Base-by-base conservation (phyloP, 768 basidiomycete species). In the Dictyophora rubrovolvata region DNA sequence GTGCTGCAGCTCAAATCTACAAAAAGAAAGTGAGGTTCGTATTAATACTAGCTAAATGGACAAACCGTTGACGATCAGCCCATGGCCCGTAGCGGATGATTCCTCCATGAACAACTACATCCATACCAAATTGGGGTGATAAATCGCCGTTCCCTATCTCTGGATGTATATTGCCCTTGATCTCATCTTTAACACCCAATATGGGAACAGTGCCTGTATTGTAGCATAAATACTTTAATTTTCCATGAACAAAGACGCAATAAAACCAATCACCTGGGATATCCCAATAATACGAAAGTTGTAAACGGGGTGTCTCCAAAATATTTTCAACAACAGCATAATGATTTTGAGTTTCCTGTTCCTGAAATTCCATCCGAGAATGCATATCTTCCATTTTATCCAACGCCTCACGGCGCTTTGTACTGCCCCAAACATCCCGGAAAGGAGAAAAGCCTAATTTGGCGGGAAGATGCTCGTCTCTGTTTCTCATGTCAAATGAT, bases 121-220 rank as follows among this genome's bases (percentile, higher is more conserved):
- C 90, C 22, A 96, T 73, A 2, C 94, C 95, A 90, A 93, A 98
- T 67, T 98, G 91, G 6, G 95, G 95, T 20, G 88, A 77, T 47
- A 86, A 67, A 65, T 89, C 93, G 0, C 91, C 87, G 66, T 96
- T 96, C 1, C 90, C 93, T 53, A 93, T 77, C 62, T 92, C 86
- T 66, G 80, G 46, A 48, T 48, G 20, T 14, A 51, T 51, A 20
- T 51, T 4, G 9, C 48, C 49, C 28, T 34, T 36, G 16, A 28
- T 18, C 20, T 22, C n/a, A 33, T n/a, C 23, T 12, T 14, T 20
- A 5, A 5, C 10, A 17, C 20, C 2, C 12, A 37, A 18, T 14
- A 22, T 3, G 34, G 56, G 57, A 51, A 59, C 57, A 11, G 21
- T 22, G 28, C 55, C 55, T 56, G 42, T 22, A 23, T 50, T 23